These are phyloP conservation scores for Fusarium tricinctum DNA, from an alignment of 2,329 filamentous ascomycete species.

Conservation along the genomic window DNA sequence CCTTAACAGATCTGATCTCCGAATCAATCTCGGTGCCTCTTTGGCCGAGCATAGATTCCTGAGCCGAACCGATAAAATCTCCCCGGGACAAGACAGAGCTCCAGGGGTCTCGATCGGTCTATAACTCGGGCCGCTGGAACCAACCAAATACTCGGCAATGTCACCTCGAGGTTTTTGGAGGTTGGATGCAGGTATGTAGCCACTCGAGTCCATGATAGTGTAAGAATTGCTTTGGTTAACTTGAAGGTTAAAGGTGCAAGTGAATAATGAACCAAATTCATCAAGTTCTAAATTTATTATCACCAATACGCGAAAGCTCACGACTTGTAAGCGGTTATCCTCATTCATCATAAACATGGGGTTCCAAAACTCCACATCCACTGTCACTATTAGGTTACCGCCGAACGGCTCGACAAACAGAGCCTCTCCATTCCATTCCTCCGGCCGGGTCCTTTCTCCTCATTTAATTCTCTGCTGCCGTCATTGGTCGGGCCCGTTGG, in stretches of 20 bases:
- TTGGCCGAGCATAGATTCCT: conserved; percentile 22
- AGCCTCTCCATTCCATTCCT: conserved; percentile 44
- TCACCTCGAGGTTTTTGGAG: not conserved
- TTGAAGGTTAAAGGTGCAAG: no score
- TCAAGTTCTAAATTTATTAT: not conserved
- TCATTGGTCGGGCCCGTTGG: conserved; percentile 23
- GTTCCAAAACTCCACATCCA: conserved; percentile 22
- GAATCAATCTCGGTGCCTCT: conserved; percentile 29
- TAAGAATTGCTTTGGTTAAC: no score
- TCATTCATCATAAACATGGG: conserved; percentile 18
- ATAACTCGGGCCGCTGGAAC: conserved; percentile 36
- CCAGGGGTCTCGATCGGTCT: conserved; percentile 24
- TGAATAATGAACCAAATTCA: not conserved
- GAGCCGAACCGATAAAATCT: conserved; percentile 29
- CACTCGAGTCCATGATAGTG: not conserved
- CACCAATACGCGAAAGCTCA: not conserved
- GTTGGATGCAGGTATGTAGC: not conserved
- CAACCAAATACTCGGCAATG: conserved; percentile 28
- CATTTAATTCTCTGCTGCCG: conserved; percentile 12
- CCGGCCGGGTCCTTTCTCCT: conserved; percentile 35
- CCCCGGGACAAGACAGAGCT: conserved; percentile 3
- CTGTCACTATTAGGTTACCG: not conserved
- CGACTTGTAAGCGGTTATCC: not conserved
- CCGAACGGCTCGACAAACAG: conserved; percentile 15
- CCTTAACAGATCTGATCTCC: conserved; percentile 7